Conservation (phyloP, 116 monocot species). For the Posidonia oceanica region DNA sequence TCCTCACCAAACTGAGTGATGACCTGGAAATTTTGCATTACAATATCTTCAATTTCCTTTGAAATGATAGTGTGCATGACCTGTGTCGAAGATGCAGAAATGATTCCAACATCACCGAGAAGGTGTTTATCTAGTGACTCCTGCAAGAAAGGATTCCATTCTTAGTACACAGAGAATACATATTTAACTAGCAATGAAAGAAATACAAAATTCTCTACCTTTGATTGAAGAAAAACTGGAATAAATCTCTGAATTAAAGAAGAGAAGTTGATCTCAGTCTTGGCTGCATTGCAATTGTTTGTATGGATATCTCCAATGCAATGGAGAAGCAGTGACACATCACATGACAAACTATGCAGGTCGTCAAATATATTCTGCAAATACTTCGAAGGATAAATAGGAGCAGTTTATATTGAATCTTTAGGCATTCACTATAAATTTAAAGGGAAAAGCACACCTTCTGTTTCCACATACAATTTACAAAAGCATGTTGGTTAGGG, state of each 20-base stretch:
- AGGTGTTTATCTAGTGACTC: slow-evolving; percentile 50
- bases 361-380: slow-evolving; percentile 64
- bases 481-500: slow-evolving; percentile 24
- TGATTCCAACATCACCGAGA: slow-evolving; percentile 17
- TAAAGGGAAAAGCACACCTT: slow-evolving; percentile 27
- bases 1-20: slow-evolving; percentile 28
- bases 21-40: slow-evolving; percentile 34
- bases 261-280: slow-evolving; percentile 24
- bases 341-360: slow-evolving; percentile 42
- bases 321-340: slow-evolving; percentile 31
- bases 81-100: slow-evolving; percentile 12
- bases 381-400: slow-evolving; percentile 1
- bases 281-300: slow-evolving; percentile 24
- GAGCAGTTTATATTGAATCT: background rate
- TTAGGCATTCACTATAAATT: background rate
- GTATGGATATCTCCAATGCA: slow-evolving; percentile 39
- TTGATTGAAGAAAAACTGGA: slow-evolving; percentile 41
- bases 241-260: slow-evolving; percentile 31
- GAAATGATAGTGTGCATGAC: slow-evolving; percentile 29
- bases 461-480: slow-evolving; percentile 69
- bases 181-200: background rate
- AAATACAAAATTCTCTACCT: slow-evolving; percentile 36
- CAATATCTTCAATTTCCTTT: slow-evolving; percentile 38
- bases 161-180: slow-evolving; percentile 7
- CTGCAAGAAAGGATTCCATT: slow-evolving; percentile 25